Evolutionary conservation across 768 basidiomycete genomes (phyloP).

Genomic region (Termitomyces titanicus): DNA sequence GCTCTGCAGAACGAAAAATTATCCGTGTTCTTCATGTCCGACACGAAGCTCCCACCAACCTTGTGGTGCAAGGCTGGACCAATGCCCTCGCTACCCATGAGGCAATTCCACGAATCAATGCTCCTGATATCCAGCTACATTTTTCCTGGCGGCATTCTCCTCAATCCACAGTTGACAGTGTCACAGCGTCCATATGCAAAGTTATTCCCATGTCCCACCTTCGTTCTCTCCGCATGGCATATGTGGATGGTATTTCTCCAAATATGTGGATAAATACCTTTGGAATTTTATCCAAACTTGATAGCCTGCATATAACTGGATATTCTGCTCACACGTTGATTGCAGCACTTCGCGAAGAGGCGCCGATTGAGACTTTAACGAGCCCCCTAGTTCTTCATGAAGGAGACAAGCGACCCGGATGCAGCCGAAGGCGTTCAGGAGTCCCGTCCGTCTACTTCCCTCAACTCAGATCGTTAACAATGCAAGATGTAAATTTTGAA

Average conservation of each 20-base stretch:
- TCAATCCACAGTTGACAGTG: conserved; percentile 7
- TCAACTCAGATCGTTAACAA: conserved; percentile 19
- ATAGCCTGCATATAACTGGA: conserved; percentile 20
- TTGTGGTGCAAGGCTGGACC: conserved; percentile 16
- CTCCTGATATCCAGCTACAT: conserved; percentile 17
- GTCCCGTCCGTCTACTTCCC: conserved; percentile 23
- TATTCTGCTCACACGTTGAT: conserved; percentile 20
- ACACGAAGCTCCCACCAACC: conserved; percentile 9
- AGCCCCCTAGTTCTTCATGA: conserved; percentile 6
- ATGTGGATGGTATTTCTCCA: conserved; percentile 14
- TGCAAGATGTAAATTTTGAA: conserved; percentile 22
- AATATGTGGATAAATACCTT: conserved; percentile 23
- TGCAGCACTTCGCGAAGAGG: conserved; percentile 21
- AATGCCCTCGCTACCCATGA: conserved; percentile 1
- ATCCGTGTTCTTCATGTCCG: conserved; percentile 13
- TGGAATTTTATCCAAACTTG: conserved; percentile 23
- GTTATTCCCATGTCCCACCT: conserved; percentile 22
- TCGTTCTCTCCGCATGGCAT: conserved; percentile 19
- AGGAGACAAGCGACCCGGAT: conserved; percentile 9
- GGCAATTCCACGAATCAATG: not conserved
- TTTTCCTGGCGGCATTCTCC: conserved; percentile 21
- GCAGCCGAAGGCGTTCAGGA: conserved; percentile 9
- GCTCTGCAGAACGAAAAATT: conserved; percentile 5
- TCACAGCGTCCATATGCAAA: conserved; percentile 20
- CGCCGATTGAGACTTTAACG: conserved; percentile 4